phyloP scores from a whole-genome alignment of 2,329 filamentous ascomycete species.

The Podosphaera leucotricha region DNA sequence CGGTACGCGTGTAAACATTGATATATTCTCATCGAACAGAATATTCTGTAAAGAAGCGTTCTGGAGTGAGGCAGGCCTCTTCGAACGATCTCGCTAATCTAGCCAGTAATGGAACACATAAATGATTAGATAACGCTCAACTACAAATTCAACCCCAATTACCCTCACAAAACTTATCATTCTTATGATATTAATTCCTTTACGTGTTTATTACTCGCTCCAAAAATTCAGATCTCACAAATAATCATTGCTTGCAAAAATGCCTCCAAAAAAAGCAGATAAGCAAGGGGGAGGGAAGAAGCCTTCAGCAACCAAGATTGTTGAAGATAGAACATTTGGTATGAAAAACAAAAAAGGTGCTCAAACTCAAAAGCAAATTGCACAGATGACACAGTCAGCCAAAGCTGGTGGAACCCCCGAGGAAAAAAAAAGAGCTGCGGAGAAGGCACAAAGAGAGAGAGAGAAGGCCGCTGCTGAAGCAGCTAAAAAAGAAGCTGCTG shows the following conservation, averaged over 20 bases:
- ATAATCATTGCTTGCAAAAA: conserved; percentile 20
- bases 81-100: too few relatives aligned
- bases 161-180: too few relatives aligned
- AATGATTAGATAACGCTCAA: too few relatives aligned
- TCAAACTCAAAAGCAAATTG: conserved; percentile 73
- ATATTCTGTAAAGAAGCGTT: too few relatives aligned
- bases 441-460: conserved; percentile 46
- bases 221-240: too few relatives aligned
- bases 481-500: conserved; percentile 56
- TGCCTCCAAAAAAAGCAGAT: conserved; percentile 44
- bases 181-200: too few relatives aligned
- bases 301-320: conserved; percentile 28
- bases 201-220: too few relatives aligned
- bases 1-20: too few relatives aligned
- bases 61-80: too few relatives aligned
- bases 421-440: conserved; percentile 55
- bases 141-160: too few relatives aligned
- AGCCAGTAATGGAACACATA: too few relatives aligned
- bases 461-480: conserved; percentile 83
- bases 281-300: conserved; percentile 29
- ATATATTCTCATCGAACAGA: too few relatives aligned
- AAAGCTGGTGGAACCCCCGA: conserved; percentile 59
- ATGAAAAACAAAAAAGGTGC: conserved; percentile 99
- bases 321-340: conserved; percentile 93
- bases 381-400: conserved; percentile 52